phyloP scores from a whole-genome alignment of 495 filamentous ascomycete genomes.

The Xylona heveae region DNA sequence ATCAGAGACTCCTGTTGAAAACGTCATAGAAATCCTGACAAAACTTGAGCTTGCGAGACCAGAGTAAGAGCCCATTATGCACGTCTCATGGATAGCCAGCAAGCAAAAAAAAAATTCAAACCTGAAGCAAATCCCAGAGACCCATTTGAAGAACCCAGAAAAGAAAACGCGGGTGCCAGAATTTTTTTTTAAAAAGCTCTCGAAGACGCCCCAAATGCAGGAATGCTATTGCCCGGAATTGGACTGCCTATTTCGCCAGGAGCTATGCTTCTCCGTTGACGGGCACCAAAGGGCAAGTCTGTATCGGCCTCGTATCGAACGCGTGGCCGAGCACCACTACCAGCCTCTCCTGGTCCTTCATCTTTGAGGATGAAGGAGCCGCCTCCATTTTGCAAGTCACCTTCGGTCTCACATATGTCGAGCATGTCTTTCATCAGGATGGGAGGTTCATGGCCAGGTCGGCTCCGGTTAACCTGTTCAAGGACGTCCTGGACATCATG shows the following conservation, averaged over 20 bases:
- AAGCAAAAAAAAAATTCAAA: too few relatives aligned
- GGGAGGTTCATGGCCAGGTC: conserved; percentile 28
- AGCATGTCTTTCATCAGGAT: conserved; percentile 53
- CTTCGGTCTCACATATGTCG: conserved; percentile 83
- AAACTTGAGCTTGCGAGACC: too few relatives aligned
- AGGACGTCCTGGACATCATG: conserved; percentile 45
- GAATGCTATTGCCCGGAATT: conserved; percentile 13
- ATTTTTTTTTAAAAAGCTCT: too few relatives aligned
- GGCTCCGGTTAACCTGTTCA: conserved; percentile 38
- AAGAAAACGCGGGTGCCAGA: too few relatives aligned
- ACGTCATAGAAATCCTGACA: too few relatives aligned
- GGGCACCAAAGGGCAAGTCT: conserved; percentile 9
- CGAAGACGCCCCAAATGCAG: conserved; percentile 11
- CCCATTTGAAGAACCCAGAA: too few relatives aligned
- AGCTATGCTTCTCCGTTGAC: conserved; percentile 7
- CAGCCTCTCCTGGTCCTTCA: conserved; percentile 22
- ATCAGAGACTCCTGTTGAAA: too few relatives aligned
- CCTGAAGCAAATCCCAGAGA: too few relatives aligned
- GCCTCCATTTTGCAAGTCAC: conserved; percentile 70
- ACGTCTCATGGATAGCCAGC: too few relatives aligned
- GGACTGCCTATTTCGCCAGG: conserved; percentile 21
- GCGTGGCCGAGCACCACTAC: too few relatives aligned
- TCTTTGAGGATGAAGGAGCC: conserved; percentile 51
- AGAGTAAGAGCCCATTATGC: too few relatives aligned
- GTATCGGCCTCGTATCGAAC: conserved; percentile 41